phyloP scores from a whole-genome alignment of 148 eudicot species.

The Fagopyrum tataricum region DNA sequence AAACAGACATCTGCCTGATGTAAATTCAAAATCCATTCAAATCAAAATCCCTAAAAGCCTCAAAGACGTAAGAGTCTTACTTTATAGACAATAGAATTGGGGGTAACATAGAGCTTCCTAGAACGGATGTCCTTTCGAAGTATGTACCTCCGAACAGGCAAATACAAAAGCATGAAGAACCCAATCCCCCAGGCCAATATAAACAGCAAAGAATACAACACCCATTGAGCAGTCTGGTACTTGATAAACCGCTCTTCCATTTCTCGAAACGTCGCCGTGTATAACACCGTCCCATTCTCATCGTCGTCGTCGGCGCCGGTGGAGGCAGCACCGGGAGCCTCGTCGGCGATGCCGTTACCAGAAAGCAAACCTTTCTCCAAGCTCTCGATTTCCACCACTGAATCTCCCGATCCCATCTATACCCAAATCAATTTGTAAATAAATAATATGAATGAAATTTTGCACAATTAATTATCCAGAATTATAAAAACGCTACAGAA shows the following conservation, averaged over 20 bases:
- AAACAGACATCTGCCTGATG: not conserved
- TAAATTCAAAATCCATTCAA: not conserved
- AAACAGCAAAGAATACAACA: conserved; percentile 54
- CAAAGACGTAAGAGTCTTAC: conserved; percentile 24
- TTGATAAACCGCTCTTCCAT: conserved; percentile 63
- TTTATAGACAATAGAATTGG: conserved; percentile 65
- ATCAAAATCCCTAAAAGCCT: not conserved
- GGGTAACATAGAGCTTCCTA: conserved; percentile 57
- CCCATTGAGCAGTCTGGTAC: conserved; percentile 57
- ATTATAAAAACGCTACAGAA: not conserved
- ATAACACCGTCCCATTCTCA: conserved; percentile 38
- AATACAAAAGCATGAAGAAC: conserved; percentile 60
- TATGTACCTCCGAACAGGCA: conserved; percentile 64
- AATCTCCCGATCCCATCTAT: conserved; percentile 35
- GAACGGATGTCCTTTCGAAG: conserved; percentile 60
- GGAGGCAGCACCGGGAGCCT: conserved; percentile 8
- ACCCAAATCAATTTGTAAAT: not conserved
- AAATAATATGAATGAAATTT: too few species aligned
- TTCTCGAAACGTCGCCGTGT: conserved; percentile 58
- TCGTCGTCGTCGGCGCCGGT: conserved; percentile 13
- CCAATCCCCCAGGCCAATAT: conserved; percentile 90
- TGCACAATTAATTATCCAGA: not conserved
- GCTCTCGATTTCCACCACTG: conserved; percentile 39
- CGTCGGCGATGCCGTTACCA: conserved; percentile 6
- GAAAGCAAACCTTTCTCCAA: conserved; percentile 30